phyloP scores from a whole-genome alignment of 176 grass and related monocot genomes.

The Echinochloa phyllopogon region DNA sequence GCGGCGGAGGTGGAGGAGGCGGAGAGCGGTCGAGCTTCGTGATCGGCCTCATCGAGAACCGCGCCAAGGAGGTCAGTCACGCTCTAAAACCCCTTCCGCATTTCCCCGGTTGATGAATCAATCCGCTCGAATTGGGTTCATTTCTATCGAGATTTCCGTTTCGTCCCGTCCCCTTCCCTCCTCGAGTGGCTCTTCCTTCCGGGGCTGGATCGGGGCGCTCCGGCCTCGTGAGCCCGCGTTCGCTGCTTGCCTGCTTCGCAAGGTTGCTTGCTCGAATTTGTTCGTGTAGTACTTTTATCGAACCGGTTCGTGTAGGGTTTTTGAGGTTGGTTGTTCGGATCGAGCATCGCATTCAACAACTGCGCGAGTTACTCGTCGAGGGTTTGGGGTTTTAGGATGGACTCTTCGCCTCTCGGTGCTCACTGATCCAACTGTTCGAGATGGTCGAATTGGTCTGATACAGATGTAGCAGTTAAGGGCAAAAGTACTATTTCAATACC shows the following conservation, averaged over 20 bases:
- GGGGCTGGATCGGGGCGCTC: neutral
- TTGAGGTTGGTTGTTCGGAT: neutral
- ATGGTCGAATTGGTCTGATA: conserved; percentile 16
- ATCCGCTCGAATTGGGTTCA: neutral
- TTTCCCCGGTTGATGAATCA: neutral
- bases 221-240: neutral
- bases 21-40: conserved; percentile 78
- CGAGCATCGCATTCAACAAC: neutral
- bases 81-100: conserved; percentile 13
- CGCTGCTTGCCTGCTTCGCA: neutral
- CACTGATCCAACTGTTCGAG: conserved; percentile 14
- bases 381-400: conserved; percentile 31
- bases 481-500: neutral
- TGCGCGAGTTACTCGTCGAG: neutral
- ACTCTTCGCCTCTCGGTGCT: neutral
- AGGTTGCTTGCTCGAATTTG: neutral
- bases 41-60: conserved; percentile 86
- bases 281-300: neutral
- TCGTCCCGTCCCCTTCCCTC: neutral
- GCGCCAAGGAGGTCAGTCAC: conserved; percentile 83
- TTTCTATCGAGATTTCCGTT: conserved; percentile 9
- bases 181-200: neutral
- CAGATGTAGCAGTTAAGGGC: neutral
- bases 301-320: neutral
- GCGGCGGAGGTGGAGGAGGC: conserved; percentile 34